These are phyloP conservation scores for Rachicladosporium sp. DNA, from an alignment of 2,329 filamentous ascomycete species.

Conservation along the genomic window DNA sequence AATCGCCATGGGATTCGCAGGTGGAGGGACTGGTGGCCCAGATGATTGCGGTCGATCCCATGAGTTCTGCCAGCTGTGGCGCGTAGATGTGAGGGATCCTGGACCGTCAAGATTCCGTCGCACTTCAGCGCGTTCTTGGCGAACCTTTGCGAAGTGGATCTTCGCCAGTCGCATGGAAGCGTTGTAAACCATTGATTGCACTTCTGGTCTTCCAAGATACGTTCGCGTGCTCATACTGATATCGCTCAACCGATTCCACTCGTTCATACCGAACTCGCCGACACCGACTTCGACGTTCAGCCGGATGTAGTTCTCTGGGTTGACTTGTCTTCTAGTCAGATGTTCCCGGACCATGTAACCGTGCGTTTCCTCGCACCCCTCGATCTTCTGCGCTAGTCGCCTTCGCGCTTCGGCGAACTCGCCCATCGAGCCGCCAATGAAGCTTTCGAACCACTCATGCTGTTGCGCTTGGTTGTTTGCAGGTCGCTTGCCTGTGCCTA, in stretches of 20 bases:
- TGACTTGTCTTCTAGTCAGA: constrained; percentile 60
- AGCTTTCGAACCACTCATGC: constrained; percentile 85
- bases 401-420: constrained; percentile 84
- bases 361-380: constrained; percentile 86
- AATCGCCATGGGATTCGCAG: constrained; percentile 29
- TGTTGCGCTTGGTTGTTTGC: constrained; percentile 49
- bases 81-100: constrained; percentile 3
- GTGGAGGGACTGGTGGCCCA: constrained; percentile 23
- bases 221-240: constrained; percentile 85
- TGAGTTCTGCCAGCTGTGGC: constrained; percentile 19
- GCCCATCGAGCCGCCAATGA: constrained; percentile 57
- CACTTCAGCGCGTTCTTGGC: constrained; percentile 43
- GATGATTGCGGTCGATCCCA: constrained; percentile 15
- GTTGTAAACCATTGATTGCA: constrained; percentile 65
- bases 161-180: constrained; percentile 72
- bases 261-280: constrained; percentile 96
- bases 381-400: constrained; percentile 79
- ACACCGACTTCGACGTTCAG: constrained; percentile 96
- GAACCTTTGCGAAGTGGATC: constrained; percentile 63
- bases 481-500: constrained; percentile 83
- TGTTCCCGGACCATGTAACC: constrained; percentile 72
- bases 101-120: neutral
- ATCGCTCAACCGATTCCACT: constrained; percentile 86
- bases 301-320: constrained; percentile 82
- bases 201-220: constrained; percentile 62